Percentiles rank a stretch among this genome's conserved stretches.
phyloP scores from a whole-genome alignment of 2,329 filamentous ascomycete species.

The Fusarium chaquense region DNA sequence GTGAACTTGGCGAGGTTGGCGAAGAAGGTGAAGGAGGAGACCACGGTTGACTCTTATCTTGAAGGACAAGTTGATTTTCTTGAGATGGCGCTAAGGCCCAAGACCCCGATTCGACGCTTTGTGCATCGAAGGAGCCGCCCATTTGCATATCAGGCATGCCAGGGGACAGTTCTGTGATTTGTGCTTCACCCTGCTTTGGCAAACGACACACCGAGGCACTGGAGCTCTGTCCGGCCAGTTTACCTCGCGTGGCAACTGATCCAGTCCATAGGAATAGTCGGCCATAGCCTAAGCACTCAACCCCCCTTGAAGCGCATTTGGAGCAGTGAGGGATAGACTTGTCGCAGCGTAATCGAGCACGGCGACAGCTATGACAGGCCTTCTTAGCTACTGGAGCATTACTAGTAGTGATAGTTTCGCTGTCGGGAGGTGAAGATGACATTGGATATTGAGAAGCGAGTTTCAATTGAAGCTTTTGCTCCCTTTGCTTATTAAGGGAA shows the following conservation, averaged over 20 bases:
- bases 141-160: conserved; percentile 23
- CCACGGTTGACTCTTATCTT: conserved; percentile 23
- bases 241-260: conserved; percentile 58
- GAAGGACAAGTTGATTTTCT: conserved; percentile 33
- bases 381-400: conserved; percentile 43
- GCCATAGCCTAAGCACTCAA: conserved; percentile 66
- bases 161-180: conserved; percentile 7
- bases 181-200: conserved; percentile 27
- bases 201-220: conserved; percentile 43
- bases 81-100: conserved; percentile 17
- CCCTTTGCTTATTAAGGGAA: conserved; percentile 36
- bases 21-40: conserved; percentile 37
- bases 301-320: conserved; percentile 61
- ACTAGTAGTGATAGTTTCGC: conserved; percentile 24
- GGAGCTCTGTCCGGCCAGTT: conserved; percentile 55
- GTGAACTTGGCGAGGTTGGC: conserved; percentile 34
- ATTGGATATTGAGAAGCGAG: conserved; percentile 29
- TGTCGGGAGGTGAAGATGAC: conserved; percentile 38
- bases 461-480: conserved; percentile 11
- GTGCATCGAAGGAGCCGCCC: conserved; percentile 20
- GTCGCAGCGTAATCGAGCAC: conserved; percentile 64
- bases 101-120: conserved; percentile 10
- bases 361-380: conserved; percentile 65
- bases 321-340: conserved; percentile 62
- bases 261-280: conserved; percentile 65